Evolutionary conservation across 2,329 filamentous ascomycete species (phyloP).

Genomic region (Falciphora oryzae): DNA sequence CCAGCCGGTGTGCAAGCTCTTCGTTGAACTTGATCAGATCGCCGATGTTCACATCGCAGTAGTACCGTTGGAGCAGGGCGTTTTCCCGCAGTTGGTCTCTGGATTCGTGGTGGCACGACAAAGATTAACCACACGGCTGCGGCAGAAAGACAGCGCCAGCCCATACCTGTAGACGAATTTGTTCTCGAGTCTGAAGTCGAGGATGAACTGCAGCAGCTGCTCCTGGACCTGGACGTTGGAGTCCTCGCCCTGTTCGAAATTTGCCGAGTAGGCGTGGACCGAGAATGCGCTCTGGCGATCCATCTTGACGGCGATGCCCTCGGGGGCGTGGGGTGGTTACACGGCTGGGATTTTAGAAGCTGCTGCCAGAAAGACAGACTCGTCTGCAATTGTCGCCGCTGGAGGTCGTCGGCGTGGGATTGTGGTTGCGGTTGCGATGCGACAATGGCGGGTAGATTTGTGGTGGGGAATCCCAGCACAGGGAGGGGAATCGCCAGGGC

Average conservation of each 20-base stretch:
- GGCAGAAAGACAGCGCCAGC: background rate
- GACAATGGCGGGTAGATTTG: background rate
- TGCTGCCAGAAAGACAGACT: background rate
- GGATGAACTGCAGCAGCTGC: conserved; percentile 82
- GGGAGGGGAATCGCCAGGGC: background rate
- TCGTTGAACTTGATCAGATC: conserved; percentile 96
- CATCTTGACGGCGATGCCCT: conserved; percentile 44
- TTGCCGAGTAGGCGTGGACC: conserved; percentile 70
- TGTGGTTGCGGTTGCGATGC: background rate
- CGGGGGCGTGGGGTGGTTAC: background rate
- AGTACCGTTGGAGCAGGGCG: conserved; percentile 88
- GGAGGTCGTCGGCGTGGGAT: background rate
- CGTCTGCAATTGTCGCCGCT: too few relatives aligned
- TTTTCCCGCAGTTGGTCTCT: conserved; percentile 96
- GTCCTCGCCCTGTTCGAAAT: conserved; percentile 60
- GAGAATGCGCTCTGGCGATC: conserved; percentile 86
- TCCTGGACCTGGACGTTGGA: conserved; percentile 67
- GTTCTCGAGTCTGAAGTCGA: conserved; percentile 91
- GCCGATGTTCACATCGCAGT: conserved; percentile 91
- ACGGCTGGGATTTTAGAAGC: background rate
- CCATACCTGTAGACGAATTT: conserved; percentile 84
- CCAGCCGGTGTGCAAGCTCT: conserved; percentile 83
- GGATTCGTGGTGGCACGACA: conserved; percentile 22
- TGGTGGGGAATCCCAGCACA: background rate
- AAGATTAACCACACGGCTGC: background rate